Conservation (phyloP, 1,284 basidiomycete species). For the Microbotryum scabiosae region DNA sequence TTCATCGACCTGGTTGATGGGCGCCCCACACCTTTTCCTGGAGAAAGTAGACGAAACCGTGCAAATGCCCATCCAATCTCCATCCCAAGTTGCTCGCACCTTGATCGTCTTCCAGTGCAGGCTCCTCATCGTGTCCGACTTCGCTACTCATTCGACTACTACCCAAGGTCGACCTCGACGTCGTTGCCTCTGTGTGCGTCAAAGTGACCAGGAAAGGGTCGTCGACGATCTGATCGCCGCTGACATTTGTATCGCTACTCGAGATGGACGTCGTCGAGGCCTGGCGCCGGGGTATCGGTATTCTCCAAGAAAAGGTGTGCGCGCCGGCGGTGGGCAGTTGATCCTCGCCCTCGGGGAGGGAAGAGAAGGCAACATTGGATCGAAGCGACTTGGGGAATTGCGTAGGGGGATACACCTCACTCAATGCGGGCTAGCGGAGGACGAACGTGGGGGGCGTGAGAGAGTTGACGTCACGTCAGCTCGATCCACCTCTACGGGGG, state of each 20-base stretch:
- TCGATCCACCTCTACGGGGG: no score
- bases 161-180: not conserved
- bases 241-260: no score
- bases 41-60: conserved; percentile 58
- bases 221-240: no score
- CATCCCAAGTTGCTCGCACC: conserved; percentile 36
- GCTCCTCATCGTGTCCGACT: conserved; percentile 16
- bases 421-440: conserved; percentile 55
- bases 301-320: conserved; percentile 23
- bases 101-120: conserved; percentile 40
- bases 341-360: conserved; percentile 58
- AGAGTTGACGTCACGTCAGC: conserved; percentile 28
- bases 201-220: no score
- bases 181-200: no score
- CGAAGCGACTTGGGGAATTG: conserved; percentile 16
- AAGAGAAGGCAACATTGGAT: conserved; percentile 69
- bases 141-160: not conserved
- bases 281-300: conserved; percentile 26
- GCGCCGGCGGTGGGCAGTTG: conserved; percentile 35
- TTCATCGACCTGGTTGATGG: not conserved
- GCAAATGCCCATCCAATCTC: conserved; percentile 57
- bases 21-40: conserved; percentile 19
- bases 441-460: conserved; percentile 59
- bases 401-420: not conserved
- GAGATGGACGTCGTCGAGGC: conserved; percentile 1